These are phyloP conservation scores for Inga oerstediana DNA, from an alignment of 306 rosid genomes.

Conservation along the genomic window DNA sequence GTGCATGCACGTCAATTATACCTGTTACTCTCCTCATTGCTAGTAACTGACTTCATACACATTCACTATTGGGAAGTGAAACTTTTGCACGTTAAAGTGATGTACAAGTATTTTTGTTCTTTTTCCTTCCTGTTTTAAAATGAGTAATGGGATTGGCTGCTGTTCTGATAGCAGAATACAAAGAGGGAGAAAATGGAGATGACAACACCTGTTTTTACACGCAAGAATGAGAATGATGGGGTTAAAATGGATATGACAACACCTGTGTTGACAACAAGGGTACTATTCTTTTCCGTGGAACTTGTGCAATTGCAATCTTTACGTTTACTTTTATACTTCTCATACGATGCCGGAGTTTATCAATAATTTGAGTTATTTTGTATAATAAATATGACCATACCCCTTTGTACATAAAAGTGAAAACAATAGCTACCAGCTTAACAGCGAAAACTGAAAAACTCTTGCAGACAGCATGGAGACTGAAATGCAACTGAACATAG, in stretches of 20 bases:
- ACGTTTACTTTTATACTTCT: slow-evolving; percentile 14
- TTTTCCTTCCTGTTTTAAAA: slow-evolving; percentile 1
- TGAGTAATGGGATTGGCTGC: slow-evolving; percentile 13
- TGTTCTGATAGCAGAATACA: slow-evolving; percentile 62
- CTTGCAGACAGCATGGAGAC: not conserved
- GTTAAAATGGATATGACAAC: slow-evolving; percentile 95
- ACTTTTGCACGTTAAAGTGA: not conserved
- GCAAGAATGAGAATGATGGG: slow-evolving; percentile 64
- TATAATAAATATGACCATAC: slow-evolving; percentile 20
- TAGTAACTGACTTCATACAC: not conserved
- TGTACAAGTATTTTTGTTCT: not conserved
- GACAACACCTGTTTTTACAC: slow-evolving; percentile 89
- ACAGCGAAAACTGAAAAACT: slow-evolving; percentile 11
- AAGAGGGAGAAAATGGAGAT: slow-evolving; percentile 84
- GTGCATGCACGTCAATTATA: not conserved
- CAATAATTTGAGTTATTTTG: not conserved
- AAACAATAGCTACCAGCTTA: slow-evolving; percentile 9
- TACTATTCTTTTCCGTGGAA: slow-evolving; percentile 17
- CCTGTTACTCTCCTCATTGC: not conserved
- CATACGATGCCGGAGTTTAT: slow-evolving; percentile 11
- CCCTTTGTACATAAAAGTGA: slow-evolving; percentile 13
- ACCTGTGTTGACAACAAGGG: slow-evolving; percentile 67
- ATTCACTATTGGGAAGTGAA: not conserved
- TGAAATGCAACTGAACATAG: not conserved
- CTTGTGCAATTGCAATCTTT: slow-evolving; percentile 26